Conservation (phyloP, 2,329 filamentous ascomycete genomes). For the Fonsecaea pugnacius region DNA sequence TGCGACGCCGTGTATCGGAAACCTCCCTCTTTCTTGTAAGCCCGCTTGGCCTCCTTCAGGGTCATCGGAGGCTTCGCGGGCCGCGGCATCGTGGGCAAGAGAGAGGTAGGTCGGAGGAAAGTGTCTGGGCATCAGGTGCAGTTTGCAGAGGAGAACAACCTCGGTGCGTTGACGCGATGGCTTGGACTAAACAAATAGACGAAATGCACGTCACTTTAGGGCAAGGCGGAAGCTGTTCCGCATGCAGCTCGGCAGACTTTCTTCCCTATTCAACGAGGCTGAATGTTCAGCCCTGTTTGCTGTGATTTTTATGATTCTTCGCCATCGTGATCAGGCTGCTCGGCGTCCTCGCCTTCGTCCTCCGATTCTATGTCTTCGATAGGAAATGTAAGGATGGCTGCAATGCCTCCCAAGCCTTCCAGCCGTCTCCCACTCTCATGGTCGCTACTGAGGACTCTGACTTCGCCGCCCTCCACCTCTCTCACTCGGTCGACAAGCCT, state of each 20-base stretch:
- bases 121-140: background rate
- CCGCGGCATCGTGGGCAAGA: conserved; percentile 27
- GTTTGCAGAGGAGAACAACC: background rate
- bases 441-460: conserved; percentile 84
- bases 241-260: background rate
- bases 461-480: conserved; percentile 78
- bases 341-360: conserved; percentile 56
- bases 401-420: conserved; percentile 82
- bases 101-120: background rate
- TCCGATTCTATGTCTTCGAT: conserved; percentile 79
- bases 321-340: conserved; percentile 28
- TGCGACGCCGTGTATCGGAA: conserved; percentile 35
- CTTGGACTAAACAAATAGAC: conserved; percentile 12
- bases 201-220: conserved; percentile 17
- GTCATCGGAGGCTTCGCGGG: conserved; percentile 36
- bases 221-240: conserved; percentile 9
- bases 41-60: conserved; percentile 37
- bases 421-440: conserved; percentile 90
- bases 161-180: conserved; percentile 1
- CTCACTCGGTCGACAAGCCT: conserved; percentile 84
- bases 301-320: conserved; percentile 22
- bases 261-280: background rate
- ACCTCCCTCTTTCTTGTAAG: conserved; percentile 33
- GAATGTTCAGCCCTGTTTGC: background rate
- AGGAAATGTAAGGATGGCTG: conserved; percentile 88